Percentiles rank a stretch among this genome's conserved stretches.
Evolutionary conservation across 495 filamentous ascomycete genomes (phyloP).

Genomic region (Hyaloscypha bicolor): DNA sequence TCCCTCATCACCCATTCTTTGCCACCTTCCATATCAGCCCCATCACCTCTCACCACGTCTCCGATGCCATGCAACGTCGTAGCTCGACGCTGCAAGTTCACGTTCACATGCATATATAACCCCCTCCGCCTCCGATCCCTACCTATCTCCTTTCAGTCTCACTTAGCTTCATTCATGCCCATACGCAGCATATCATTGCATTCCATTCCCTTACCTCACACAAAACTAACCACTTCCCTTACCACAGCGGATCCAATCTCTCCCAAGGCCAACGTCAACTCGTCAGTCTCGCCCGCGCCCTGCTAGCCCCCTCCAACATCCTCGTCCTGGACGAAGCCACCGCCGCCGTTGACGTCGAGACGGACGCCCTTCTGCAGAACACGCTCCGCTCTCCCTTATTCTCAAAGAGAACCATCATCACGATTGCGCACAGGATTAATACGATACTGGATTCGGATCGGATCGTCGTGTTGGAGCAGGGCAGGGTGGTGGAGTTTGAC

Average conservation of each 20-base stretch:
- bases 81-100: background rate
- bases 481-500: conserved; percentile 72
- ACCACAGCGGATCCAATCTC: conserved; percentile 63
- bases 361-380: conserved; percentile 78
- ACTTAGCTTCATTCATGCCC: background rate
- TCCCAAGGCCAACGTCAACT: conserved; percentile 92
- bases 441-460: conserved; percentile 93
- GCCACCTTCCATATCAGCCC: background rate
- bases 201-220: too few species aligned
- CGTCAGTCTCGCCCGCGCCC: conserved; percentile 86
- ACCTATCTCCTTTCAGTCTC: background rate
- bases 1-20: conserved; percentile 1
- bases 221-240: conserved; percentile 19
- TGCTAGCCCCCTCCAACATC: conserved; percentile 95
- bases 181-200: background rate
- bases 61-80: background rate
- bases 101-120: background rate
- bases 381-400: conserved; percentile 69
- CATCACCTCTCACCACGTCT: conserved; percentile 5
- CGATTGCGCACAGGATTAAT: conserved; percentile 96
- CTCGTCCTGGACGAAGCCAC: conserved; percentile 97
- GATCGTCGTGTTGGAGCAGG: conserved; percentile 84
- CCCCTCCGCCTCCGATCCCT: background rate
- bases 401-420: conserved; percentile 92
- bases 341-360: conserved; percentile 93